Conservation (phyloP, 139 green algal genomes). For the Closterium sp. region DNA sequence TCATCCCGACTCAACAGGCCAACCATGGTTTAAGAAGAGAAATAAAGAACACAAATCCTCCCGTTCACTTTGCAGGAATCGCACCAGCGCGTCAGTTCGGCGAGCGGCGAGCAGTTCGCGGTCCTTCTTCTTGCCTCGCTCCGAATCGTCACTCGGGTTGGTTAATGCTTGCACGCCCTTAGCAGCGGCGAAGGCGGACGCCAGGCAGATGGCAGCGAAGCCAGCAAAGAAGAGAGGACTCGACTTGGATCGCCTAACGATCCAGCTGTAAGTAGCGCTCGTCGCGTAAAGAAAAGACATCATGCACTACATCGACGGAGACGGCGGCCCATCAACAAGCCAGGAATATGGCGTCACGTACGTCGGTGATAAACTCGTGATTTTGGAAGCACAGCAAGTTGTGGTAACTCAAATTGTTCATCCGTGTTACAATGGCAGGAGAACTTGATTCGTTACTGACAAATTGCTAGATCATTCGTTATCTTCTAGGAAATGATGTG, state of each 20-base stretch:
- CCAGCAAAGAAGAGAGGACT: constrained; percentile 2
- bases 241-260: constrained; percentile 16
- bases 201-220: constrained; percentile 30
- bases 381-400: no score
- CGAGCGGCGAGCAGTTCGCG: neutral
- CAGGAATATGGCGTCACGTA: no score
- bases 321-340: neutral
- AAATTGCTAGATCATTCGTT: no score
- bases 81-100: neutral
- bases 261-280: constrained; percentile 24
- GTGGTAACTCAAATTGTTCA: no score
- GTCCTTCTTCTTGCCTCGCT: neutral
- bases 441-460: no score
- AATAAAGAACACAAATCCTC: neutral
- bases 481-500: no score
- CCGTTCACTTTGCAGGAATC: neutral
- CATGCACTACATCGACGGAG: neutral
- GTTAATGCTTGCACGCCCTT: neutral
- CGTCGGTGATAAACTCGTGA: no score
- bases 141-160: constrained; percentile 7
- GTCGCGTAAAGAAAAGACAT: constrained; percentile 31
- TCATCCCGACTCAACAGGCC: neutral
- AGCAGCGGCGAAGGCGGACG: constrained; percentile 12
- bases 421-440: no score
- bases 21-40: neutral